Evolutionary conservation across 306 rosid species (phyloP).

Genomic region (Cicer cuneatum): DNA sequence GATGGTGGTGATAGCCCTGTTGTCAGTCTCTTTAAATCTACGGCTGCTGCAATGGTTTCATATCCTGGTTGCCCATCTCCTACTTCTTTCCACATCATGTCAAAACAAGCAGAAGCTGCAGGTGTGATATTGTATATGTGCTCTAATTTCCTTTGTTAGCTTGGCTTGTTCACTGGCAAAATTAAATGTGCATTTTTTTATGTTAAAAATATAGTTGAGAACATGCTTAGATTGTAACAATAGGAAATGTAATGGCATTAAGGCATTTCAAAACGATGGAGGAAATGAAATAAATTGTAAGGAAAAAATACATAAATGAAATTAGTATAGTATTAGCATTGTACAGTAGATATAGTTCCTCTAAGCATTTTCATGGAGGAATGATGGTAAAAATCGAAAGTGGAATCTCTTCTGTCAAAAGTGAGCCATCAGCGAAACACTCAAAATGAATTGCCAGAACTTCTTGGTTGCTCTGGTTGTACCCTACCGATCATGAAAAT

Average conservation of each 20-base stretch:
- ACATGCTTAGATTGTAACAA: slow-evolving; percentile 16
- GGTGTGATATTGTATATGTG: slow-evolving; percentile 57
- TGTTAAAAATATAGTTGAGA: slow-evolving; percentile 23
- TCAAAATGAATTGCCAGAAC: slow-evolving; percentile 9
- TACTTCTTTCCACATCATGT: slow-evolving; percentile 74
- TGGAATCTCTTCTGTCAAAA: slow-evolving; percentile 9
- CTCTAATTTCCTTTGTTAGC: slow-evolving; percentile 30
- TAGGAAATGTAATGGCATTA: slow-evolving; percentile 29
- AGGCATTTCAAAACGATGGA: slow-evolving; percentile 26
- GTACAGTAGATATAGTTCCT: slow-evolving; percentile 13
- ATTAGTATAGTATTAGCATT: slow-evolving; percentile 21
- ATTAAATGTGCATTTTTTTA: slow-evolving; percentile 1
- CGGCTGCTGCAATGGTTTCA: slow-evolving; percentile 75
- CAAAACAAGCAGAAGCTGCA: slow-evolving; percentile 99
- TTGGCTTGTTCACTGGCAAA: slow-evolving; percentile 30
- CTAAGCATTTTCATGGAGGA: not conserved
- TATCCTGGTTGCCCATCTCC: slow-evolving; percentile 74
- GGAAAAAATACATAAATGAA: slow-evolving; percentile 15
- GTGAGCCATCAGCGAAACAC: not conserved
- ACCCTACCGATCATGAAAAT: slow-evolving; percentile 12
- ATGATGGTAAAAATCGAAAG: slow-evolving; percentile 12
- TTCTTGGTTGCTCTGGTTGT: slow-evolving; percentile 10
- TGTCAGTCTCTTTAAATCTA: slow-evolving; percentile 85
- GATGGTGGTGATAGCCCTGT: slow-evolving; percentile 94
- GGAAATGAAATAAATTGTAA: slow-evolving; percentile 34